Conservation (phyloP, 768 basidiomycete species). For the Gymnopilus junonius region DNA sequence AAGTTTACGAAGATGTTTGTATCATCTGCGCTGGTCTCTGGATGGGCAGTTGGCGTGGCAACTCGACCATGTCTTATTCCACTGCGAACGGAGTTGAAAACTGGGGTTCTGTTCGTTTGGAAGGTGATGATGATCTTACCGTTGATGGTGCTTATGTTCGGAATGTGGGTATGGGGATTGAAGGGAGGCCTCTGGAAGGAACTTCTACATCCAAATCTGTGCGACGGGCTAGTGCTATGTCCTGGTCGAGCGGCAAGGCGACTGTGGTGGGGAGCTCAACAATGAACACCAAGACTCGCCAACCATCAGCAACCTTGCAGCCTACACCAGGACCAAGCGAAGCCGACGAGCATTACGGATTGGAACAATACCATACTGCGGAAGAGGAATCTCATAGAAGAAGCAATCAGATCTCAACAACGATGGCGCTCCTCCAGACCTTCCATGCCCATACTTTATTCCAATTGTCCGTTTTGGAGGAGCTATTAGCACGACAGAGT, state of each 20-base stretch:
- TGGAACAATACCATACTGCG: constrained; percentile 15
- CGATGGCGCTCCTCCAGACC: constrained; percentile 57
- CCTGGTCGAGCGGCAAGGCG: constrained; percentile 48
- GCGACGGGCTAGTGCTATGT: constrained; percentile 54
- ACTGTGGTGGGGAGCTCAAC: constrained; percentile 28
- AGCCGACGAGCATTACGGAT: constrained; percentile 13
- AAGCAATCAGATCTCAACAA: constrained; percentile 39
- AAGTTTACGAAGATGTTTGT: constrained; percentile 85
- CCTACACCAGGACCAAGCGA: constrained; percentile 12
- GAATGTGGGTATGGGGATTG: constrained; percentile 71
- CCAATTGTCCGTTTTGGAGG: constrained; percentile 51
- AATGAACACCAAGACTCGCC: constrained; percentile 32
- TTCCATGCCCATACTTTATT: constrained; percentile 70
- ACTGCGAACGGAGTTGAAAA: constrained; percentile 51
- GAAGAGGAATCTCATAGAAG: constrained; percentile 30
- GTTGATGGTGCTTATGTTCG: constrained; percentile 47
- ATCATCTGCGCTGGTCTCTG: constrained; percentile 83
- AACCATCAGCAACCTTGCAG: constrained; percentile 27
- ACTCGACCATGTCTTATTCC: constrained; percentile 52
- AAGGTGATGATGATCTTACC: constrained; percentile 68
- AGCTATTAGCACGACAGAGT: constrained; percentile 14
- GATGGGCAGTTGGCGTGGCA: constrained; percentile 69
- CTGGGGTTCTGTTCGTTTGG: constrained; percentile 62
- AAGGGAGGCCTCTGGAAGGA: constrained; percentile 53
- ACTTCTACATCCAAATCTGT: constrained; percentile 40